These are phyloP conservation scores for Coix lacrymajobi DNA, from an alignment of 176 grass and related monocot species.

Conservation along the genomic window DNA sequence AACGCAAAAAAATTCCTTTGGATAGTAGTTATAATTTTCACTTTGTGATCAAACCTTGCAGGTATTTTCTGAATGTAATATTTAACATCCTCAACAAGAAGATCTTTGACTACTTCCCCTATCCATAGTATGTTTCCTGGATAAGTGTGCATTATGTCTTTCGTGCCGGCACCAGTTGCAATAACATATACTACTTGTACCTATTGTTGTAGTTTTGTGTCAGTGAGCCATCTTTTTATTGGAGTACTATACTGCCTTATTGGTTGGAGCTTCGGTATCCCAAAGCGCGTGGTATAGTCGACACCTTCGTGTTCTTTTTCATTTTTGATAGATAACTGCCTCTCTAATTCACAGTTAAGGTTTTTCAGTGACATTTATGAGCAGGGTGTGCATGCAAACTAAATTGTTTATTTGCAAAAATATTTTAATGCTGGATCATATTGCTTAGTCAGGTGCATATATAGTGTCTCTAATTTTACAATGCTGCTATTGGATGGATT, in stretches of 20 bases:
- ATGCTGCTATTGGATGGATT: neutral
- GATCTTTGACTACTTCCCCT: constrained; percentile 97
- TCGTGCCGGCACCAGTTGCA: neutral
- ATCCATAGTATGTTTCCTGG: constrained; percentile 67
- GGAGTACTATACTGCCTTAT: constrained; percentile 83
- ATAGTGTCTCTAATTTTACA: neutral
- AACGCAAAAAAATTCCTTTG: neutral
- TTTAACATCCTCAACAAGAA: constrained; percentile 99
- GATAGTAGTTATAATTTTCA: neutral
- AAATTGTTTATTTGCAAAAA: neutral
- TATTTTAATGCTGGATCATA: neutral
- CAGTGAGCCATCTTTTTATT: constrained; percentile 70
- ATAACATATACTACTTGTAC: constrained; percentile 1
- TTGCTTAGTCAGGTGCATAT: neutral
- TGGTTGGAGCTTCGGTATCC: constrained; percentile 73
- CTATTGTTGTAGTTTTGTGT: constrained; percentile 58
- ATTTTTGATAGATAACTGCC: neutral
- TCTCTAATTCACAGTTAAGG: neutral
- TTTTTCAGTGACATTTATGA: neutral
- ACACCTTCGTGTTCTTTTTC: neutral
- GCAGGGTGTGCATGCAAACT: neutral
- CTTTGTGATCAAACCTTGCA: constrained; percentile 27
- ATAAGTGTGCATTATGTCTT: neutral
- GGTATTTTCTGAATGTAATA: constrained; percentile 96
- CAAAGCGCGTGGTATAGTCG: constrained; percentile 66